Base-by-base conservation (phyloP, 208 protist species). In the Jaenimonas drosophilae region DNA sequence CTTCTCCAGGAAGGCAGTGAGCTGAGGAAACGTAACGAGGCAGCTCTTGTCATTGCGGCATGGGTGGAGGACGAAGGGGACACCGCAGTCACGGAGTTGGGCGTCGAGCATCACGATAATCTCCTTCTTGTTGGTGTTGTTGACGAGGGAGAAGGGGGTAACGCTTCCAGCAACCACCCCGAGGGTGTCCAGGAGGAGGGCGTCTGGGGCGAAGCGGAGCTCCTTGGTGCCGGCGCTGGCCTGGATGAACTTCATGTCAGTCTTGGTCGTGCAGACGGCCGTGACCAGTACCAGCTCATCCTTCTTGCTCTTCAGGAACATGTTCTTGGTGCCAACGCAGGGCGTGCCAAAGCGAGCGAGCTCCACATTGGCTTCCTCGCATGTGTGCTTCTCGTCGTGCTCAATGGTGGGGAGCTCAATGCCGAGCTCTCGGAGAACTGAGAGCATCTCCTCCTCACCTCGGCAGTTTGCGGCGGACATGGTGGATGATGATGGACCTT, bases 231-330 rank as follows among this genome's bases (percentile, higher is more conserved):
- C 65, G 29, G 81, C 53, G 42, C 55, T 50, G 49, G 68, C 77
- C 64, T 88, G 70, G 33, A 91, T 63, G 20, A 20, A 59, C 65
- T 92, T 91, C 39, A 92, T 70, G 54, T 79, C 76, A 7, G 81
- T 95, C 32, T 58, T 59, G 20, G 78, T 91, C 21, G 52, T 68
- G 45, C 67, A 47, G 17, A 91, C 52, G 6, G 87, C 71, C 12
- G 77, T 78, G 23, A 84, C 57, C 17, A 95, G 62, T 23, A 91
- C 80, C 19, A 95, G 50, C 43, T 90, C 79, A 24, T 58, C 63
- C 70, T 95, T 95, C 65, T 90, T 91, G 62, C 77, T 78, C 72
- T 92, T 95, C 26, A 95, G 59, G 48, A 95, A 95, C 47, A 95
- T 72, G 42, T 82, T 90, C 68, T 89, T 91, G 27, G 80, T 83